phyloP scores from a whole-genome alignment of 768 basidiomycete genomes.

The Paxillus rubicundulus region DNA sequence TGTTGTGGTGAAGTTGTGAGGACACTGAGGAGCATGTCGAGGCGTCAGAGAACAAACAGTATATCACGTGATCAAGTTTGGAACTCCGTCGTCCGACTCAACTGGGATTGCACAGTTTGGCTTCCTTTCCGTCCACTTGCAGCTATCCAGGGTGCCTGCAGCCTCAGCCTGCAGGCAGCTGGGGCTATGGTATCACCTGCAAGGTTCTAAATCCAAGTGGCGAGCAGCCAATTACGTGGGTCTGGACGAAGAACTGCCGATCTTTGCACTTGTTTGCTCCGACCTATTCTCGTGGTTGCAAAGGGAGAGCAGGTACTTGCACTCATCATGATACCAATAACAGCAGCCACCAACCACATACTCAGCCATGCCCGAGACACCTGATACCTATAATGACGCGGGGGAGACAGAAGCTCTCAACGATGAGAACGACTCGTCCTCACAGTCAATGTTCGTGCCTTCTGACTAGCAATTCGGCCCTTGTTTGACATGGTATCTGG shows the following conservation, averaged over 20 bases:
- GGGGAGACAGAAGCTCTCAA: constrained; percentile 40
- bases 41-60: not conserved
- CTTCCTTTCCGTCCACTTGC: no score
- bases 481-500: constrained; percentile 14
- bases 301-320: not conserved
- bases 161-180: no score
- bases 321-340: constrained; percentile 7
- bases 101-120: no score
- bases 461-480: constrained; percentile 8
- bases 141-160: no score
- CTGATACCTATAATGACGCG: constrained; percentile 30
- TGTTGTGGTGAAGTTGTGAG: constrained; percentile 7
- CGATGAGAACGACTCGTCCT: constrained; percentile 16
- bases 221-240: no score
- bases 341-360: constrained; percentile 2
- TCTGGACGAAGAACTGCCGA: no score
- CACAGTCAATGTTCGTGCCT: constrained; percentile 30
- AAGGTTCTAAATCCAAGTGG: no score
- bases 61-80: constrained; percentile 5
- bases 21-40: constrained; percentile 12
- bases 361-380: constrained; percentile 35
- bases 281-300: not conserved
- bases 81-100: not conserved
- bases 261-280: constrained; percentile 35
- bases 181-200: no score